Percentiles rank a stretch among this genome's conserved stretches.
Evolutionary conservation across 2,329 filamentous ascomycete genomes (phyloP).

Genomic region (Zarea fungicola): DNA sequence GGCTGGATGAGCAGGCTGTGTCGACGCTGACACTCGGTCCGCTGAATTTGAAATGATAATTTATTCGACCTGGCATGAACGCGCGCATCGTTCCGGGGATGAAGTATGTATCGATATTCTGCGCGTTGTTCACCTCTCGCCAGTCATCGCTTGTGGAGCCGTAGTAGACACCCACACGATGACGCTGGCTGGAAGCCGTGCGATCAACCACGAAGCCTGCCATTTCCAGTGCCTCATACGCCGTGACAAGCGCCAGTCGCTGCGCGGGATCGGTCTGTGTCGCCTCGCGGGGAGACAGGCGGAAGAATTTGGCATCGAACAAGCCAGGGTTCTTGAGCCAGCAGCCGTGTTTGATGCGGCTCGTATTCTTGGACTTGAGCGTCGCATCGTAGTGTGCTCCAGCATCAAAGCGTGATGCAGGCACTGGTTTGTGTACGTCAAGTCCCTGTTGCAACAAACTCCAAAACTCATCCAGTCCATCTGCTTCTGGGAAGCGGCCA

Average conservation of each 20-base stretch:
- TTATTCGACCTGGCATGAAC: constrained; percentile 57
- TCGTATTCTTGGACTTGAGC: constrained; percentile 61
- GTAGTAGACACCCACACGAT: constrained; percentile 66
- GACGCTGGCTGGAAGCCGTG: constrained; percentile 53
- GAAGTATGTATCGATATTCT: constrained; percentile 57
- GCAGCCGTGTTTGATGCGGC: constrained; percentile 62
- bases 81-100: constrained; percentile 47
- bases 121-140: constrained; percentile 68
- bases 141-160: constrained; percentile 75
- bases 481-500: constrained; percentile 16
- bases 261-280: constrained; percentile 69
- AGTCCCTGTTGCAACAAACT: constrained; percentile 60
- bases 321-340: constrained; percentile 63
- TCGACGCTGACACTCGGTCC: constrained; percentile 38
- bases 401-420: constrained; percentile 59
- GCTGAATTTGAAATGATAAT: constrained; percentile 52
- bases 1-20: constrained; percentile 31
- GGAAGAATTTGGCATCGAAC: constrained; percentile 73
- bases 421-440: constrained; percentile 57
- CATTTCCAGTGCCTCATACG: constrained; percentile 74
- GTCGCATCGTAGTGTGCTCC: constrained; percentile 60
- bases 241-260: constrained; percentile 63
- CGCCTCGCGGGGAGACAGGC: constrained; percentile 67
- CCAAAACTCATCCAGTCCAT: constrained; percentile 43
- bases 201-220: constrained; percentile 62